phyloP scores from a whole-genome alignment of 2,329 filamentous ascomycete genomes.

The Fusarium globosum region DNA sequence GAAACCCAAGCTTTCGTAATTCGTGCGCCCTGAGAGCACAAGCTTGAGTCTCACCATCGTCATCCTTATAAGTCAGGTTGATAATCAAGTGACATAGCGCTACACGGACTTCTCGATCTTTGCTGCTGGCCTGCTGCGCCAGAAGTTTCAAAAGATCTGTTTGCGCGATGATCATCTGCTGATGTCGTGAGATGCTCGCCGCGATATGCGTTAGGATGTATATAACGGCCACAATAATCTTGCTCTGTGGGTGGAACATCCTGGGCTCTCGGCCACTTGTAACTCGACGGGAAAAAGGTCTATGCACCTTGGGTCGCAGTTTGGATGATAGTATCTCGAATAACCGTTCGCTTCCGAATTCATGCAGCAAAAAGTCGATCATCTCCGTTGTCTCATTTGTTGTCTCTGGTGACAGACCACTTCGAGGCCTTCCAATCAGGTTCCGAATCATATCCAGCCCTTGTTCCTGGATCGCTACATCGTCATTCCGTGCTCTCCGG shows the following conservation, averaged over 20 bases:
- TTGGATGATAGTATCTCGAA: conserved; percentile 86
- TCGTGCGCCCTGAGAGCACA: conserved; percentile 75
- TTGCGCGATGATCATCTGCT: conserved; percentile 81
- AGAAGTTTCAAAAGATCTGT: conserved; percentile 79
- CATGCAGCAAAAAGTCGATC: conserved; percentile 84
- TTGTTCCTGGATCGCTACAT: conserved; percentile 89
- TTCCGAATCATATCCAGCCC: conserved; percentile 91
- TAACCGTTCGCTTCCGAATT: conserved; percentile 79
- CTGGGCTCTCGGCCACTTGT: conserved; percentile 56
- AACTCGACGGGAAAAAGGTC: conserved; percentile 61
- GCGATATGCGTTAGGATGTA: conserved; percentile 90
- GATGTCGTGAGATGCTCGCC: conserved; percentile 81
- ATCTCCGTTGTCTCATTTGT: conserved; percentile 71
- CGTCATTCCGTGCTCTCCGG: conserved; percentile 77
- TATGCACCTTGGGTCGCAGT: conserved; percentile 70
- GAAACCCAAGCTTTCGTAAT: conserved; percentile 77
- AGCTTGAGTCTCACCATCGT: conserved; percentile 72
- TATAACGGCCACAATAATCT: conserved; percentile 81
- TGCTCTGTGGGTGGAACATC: conserved; percentile 68
- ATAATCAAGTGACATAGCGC: conserved; percentile 85
- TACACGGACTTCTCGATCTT: conserved; percentile 77
- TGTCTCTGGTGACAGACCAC: conserved; percentile 62
- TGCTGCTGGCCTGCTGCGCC: conserved; percentile 77
- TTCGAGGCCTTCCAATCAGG: conserved; percentile 73
- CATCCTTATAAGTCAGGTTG: conserved; percentile 87